These are phyloP conservation scores for Gryganskiella cystojenkinii DNA, from an alignment of 192 early-diverging fungal species.

Conservation along the genomic window DNA sequence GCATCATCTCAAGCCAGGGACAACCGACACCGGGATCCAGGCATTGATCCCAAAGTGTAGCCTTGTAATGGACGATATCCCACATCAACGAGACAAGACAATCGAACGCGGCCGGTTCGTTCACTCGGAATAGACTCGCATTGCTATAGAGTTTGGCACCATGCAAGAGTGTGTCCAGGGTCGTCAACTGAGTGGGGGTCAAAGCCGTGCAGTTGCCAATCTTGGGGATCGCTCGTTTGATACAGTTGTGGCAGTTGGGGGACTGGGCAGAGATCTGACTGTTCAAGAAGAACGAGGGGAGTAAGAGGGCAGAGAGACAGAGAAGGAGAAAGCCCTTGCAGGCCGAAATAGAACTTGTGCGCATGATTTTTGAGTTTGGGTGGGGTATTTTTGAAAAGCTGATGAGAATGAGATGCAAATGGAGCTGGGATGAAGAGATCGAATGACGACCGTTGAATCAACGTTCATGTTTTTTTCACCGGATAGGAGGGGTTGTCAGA, in stretches of 20 bases:
- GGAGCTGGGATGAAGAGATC: background rate
- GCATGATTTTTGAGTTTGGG: no score
- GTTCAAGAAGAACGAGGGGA: background rate
- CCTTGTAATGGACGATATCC: constrained; percentile 37
- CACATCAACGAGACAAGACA: constrained; percentile 34
- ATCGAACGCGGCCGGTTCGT: constrained; percentile 14
- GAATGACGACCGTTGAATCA: no score
- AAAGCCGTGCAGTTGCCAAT: constrained; percentile 12
- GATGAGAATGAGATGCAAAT: background rate
- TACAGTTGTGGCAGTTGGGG: constrained; percentile 19
- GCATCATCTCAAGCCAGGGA: constrained; percentile 38
- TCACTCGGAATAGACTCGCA: background rate
- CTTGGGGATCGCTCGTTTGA: constrained; percentile 9
- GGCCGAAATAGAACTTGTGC: no score
- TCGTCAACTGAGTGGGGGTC: background rate
- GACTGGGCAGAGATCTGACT: constrained; percentile 14
- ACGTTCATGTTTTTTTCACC: no score
- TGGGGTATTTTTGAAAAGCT: background rate
- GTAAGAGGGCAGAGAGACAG: background rate
- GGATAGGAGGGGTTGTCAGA: no score
- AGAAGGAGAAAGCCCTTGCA: no score
- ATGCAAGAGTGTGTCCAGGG: constrained; percentile 13
- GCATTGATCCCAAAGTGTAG: constrained; percentile 20
- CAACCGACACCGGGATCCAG: constrained; percentile 15
- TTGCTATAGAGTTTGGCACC: constrained; percentile 2